These are phyloP conservation scores for Durusdinium trenchii DNA, from an alignment of 73 alveolate genomes.

Conservation along the genomic window DNA sequence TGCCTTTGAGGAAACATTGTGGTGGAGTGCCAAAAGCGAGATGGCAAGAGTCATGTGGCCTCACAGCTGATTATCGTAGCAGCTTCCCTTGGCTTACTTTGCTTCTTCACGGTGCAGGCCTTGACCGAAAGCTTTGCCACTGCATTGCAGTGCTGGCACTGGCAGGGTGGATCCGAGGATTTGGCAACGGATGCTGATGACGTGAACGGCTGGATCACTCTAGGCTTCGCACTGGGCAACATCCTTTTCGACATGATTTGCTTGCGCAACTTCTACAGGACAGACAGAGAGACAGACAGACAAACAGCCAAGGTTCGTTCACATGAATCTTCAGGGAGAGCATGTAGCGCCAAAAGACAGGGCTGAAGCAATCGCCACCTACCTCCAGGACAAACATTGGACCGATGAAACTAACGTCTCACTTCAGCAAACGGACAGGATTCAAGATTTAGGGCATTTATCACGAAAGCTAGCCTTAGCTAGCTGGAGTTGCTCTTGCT, in stretches of 20 bases:
- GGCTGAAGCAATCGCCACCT: no score
- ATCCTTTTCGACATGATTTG: slow-evolving; percentile 31
- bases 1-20: slow-evolving; percentile 24
- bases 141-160: neutral
- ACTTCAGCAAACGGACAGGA: no score
- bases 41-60: slow-evolving; percentile 27
- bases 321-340: no score
- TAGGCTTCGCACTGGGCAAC: slow-evolving; percentile 51
- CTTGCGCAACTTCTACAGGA: slow-evolving; percentile 31
- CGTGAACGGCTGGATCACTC: slow-evolving; percentile 48
- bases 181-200: neutral
- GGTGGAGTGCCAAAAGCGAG: slow-evolving; percentile 48
- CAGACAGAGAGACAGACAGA: no score
- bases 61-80: slow-evolving; percentile 27
- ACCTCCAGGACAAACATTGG: no score
- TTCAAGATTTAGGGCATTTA: no score
- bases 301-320: no score
- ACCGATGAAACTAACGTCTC: no score
- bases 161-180: neutral
- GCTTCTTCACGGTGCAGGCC: slow-evolving; percentile 32
- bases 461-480: no score
- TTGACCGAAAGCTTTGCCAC: neutral
- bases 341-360: no score
- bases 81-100: neutral
- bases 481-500: no score